A percentile compares a stretch with the other conserved stretches of the same genome.
These are phyloP conservation scores for Roridomyces roridus DNA, from an alignment of 768 basidiomycete genomes.

Conservation along the genomic window DNA sequence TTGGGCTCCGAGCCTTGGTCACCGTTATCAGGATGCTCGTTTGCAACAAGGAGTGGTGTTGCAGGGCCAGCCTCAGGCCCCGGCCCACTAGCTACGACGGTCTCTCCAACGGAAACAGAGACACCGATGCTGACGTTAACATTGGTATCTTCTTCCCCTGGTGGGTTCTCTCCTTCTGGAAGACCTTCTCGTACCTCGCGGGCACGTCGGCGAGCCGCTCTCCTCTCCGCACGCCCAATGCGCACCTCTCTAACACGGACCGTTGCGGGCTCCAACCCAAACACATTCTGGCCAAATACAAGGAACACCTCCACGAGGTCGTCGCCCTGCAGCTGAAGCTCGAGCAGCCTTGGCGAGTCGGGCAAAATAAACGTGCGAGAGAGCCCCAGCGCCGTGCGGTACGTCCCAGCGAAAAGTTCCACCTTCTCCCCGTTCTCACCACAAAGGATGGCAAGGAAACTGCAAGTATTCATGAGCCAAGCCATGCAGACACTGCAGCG, in stretches of 20 bases:
- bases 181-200: slow-evolving; percentile 66
- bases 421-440: slow-evolving; percentile 94
- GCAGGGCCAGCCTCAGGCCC: slow-evolving; percentile 37
- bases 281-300: slow-evolving; percentile 90
- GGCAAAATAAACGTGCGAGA: slow-evolving; percentile 94
- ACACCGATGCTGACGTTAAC: slow-evolving; percentile 70
- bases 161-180: slow-evolving; percentile 50
- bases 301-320: slow-evolving; percentile 92
- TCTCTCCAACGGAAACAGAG: slow-evolving; percentile 53
- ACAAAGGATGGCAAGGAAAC: slow-evolving; percentile 92
- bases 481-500: not conserved
- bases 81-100: slow-evolving; percentile 37
- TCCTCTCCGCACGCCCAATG: slow-evolving; percentile 85
- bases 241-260: slow-evolving; percentile 94
- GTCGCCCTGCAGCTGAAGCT: slow-evolving; percentile 89
- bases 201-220: slow-evolving; percentile 82
- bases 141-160: slow-evolving; percentile 60
- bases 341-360: slow-evolving; percentile 86
- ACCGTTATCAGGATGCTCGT: slow-evolving; percentile 48
- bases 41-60: slow-evolving; percentile 48
- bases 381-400: slow-evolving; percentile 85
- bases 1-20: slow-evolving; percentile 34
- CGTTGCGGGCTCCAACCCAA: slow-evolving; percentile 91
- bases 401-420: slow-evolving; percentile 91
- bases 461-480: slow-evolving; percentile 33